These are phyloP conservation scores for Penicillium sp. DNA, from an alignment of 2,329 filamentous ascomycete genomes.

Conservation along the genomic window DNA sequence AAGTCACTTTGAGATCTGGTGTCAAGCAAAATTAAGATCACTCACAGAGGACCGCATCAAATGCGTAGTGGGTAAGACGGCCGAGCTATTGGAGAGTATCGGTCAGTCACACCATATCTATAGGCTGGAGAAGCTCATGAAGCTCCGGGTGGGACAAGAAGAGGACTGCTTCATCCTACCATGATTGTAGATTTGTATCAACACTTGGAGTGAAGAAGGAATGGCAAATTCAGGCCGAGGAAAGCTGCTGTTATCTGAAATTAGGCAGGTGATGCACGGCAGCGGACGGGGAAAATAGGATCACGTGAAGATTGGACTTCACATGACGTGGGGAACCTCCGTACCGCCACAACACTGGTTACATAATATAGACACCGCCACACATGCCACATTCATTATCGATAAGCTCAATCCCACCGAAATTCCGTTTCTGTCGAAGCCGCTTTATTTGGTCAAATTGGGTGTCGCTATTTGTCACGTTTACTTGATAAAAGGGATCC, in stretches of 20 bases:
- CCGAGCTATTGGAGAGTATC: constrained; percentile 17
- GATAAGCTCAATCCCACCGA: constrained; percentile 19
- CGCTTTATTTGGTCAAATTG: constrained; percentile 16
- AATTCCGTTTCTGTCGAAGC: constrained; percentile 18
- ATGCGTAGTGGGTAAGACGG: constrained; percentile 29
- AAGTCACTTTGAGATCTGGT: background rate
- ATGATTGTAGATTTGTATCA: constrained; percentile 13
- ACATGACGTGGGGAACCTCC: background rate
- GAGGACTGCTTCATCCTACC: constrained; percentile 11
- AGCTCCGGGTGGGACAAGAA: background rate
- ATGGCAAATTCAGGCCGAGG: background rate
- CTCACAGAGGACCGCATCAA: constrained; percentile 29
- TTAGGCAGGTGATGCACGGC: constrained; percentile 8
- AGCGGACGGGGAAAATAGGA: constrained; percentile 5
- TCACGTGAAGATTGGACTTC: constrained; percentile 3
- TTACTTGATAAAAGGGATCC: constrained; percentile 22
- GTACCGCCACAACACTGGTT: background rate
- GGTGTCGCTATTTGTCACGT: constrained; percentile 27
- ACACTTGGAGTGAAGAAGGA: constrained; percentile 5
- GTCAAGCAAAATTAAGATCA: background rate
- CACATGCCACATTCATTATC: background rate
- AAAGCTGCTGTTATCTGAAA: background rate
- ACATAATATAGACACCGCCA: background rate
- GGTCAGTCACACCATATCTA: background rate
- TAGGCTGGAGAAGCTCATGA: background rate